Conservation (phyloP, 495 filamentous ascomycete species). For the Aspergillus conjunctus region DNA sequence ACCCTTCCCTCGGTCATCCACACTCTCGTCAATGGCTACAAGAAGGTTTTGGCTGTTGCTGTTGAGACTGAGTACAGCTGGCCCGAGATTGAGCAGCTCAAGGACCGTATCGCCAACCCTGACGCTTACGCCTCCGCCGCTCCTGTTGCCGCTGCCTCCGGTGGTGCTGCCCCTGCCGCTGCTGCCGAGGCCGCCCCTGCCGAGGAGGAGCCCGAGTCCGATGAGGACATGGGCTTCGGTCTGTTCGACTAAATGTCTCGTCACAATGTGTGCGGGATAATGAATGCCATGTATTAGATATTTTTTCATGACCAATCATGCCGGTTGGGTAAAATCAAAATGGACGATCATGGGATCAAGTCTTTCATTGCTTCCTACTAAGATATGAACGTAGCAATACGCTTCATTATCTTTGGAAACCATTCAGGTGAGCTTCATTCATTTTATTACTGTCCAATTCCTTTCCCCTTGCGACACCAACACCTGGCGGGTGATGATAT, state of each 20-base stretch:
- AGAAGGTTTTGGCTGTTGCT: constrained; percentile 91
- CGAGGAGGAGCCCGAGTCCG: constrained; percentile 55
- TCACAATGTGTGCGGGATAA: constrained; percentile 28
- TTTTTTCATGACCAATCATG: constrained; percentile 36
- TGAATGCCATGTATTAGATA: constrained; percentile 50
- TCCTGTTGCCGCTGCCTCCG: constrained; percentile 60
- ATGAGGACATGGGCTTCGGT: constrained; percentile 58
- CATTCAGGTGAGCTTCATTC: constrained; percentile 33
- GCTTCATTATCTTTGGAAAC: constrained; percentile 38
- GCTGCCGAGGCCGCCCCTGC: constrained; percentile 56
- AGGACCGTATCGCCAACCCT: constrained; percentile 98
- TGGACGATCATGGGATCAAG: constrained; percentile 37
- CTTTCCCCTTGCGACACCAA: background rate
- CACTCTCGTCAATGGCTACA: constrained; percentile 94
- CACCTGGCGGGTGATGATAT: constrained; percentile 54
- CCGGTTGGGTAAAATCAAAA: constrained; percentile 37
- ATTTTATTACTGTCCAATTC: constrained; percentile 16
- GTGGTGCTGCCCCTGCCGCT: constrained; percentile 49
- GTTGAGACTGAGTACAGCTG: constrained; percentile 90
- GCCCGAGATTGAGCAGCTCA: constrained; percentile 94
- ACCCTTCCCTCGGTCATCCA: constrained; percentile 96
- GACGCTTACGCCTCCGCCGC: constrained; percentile 86
- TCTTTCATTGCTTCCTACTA: constrained; percentile 20
- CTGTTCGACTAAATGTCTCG: constrained; percentile 57
- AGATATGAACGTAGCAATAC: constrained; percentile 45